Percentiles rank a stretch among this genome's conserved stretches.
Evolutionary conservation across 129 eudicot species (phyloP).

Genomic region (Flaveria linearis): DNA sequence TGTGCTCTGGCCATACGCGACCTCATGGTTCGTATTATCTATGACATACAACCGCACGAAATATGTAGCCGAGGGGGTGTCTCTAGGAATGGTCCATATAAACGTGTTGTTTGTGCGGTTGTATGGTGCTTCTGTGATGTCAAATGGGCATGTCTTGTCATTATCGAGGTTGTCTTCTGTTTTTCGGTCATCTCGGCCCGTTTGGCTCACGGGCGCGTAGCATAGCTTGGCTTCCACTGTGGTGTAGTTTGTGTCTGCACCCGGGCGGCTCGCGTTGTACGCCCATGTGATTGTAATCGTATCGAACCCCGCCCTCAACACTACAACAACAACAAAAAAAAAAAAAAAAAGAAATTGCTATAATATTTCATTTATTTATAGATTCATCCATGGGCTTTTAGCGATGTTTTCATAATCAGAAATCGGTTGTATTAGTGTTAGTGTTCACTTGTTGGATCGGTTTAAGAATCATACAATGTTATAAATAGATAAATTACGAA

Average conservation of each 20-base stretch:
- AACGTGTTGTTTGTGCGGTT: constrained; percentile 37
- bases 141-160: constrained; percentile 64
- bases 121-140: constrained; percentile 37
- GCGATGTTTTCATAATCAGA: too few relatives aligned
- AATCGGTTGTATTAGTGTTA: too few relatives aligned
- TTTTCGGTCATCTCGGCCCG: constrained; percentile 56
- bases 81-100: constrained; percentile 37
- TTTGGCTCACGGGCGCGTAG: constrained; percentile 60
- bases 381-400: too few relatives aligned
- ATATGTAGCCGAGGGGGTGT: constrained; percentile 52
- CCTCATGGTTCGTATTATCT: constrained; percentile 34
- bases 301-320: constrained; percentile 46
- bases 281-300: constrained; percentile 51
- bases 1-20: constrained; percentile 51
- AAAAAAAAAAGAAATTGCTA: not conserved
- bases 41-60: constrained; percentile 51
- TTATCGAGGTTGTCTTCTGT: constrained; percentile 43
- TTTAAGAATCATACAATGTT: too few relatives aligned
- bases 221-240: constrained; percentile 52
- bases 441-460: too few relatives aligned
- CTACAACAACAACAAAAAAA: not conserved
- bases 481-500: too few relatives aligned
- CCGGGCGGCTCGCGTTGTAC: constrained; percentile 35
- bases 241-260: constrained; percentile 43
- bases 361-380: not conserved